Percentiles rank a stretch among this genome's conserved stretches.
Conservation (phyloP, 129 eudicot genomes). For the Flaveria brownii region DNA sequence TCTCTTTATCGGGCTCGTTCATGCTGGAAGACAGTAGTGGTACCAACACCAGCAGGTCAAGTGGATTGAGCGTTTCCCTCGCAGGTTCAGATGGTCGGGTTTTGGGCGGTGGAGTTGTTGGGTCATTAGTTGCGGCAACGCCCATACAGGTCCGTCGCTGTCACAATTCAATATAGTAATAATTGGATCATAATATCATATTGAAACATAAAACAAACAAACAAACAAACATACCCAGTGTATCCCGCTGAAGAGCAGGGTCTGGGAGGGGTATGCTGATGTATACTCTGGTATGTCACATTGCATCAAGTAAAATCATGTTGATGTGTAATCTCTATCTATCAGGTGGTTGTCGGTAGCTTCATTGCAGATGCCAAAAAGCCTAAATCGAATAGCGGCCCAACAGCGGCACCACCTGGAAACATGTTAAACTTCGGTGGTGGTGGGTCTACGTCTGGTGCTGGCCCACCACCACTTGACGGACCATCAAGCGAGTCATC, state of each 20-base stretch:
- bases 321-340: not conserved
- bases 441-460: constrained; percentile 42
- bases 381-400: constrained; percentile 47
- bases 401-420: constrained; percentile 47
- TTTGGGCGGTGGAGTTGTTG: constrained; percentile 94
- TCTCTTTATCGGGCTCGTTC: constrained; percentile 84
- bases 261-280: no score
- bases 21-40: constrained; percentile 58
- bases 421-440: constrained; percentile 66
- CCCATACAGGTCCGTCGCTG: constrained; percentile 63
- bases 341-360: constrained; percentile 89
- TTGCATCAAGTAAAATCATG: not conserved
- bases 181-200: no score
- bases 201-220: no score
- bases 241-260: no score
- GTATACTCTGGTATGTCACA: not conserved
- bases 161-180: not conserved
- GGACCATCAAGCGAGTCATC: constrained; percentile 74
- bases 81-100: constrained; percentile 96
- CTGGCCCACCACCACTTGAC: constrained; percentile 66
- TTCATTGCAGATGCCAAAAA: constrained; percentile 75
- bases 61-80: constrained; percentile 82
- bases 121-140: constrained; percentile 71
- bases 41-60: constrained; percentile 51
- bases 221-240: no score